Evolutionary conservation across 208 protist genomes (phyloP).

Genomic region (Acanthamoeba divionensis): DNA sequence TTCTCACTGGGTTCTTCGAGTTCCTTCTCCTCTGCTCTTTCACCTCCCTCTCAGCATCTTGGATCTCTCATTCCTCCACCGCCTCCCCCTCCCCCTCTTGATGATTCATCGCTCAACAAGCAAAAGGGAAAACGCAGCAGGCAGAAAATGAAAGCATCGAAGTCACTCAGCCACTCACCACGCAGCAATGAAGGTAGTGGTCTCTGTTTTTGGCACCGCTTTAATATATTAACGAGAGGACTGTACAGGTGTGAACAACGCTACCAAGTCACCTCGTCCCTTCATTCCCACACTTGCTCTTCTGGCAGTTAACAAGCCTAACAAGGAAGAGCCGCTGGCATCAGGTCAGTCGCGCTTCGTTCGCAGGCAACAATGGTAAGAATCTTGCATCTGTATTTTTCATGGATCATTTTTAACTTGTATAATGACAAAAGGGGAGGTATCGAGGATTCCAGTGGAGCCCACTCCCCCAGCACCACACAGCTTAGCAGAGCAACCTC

Average conservation of each 20-base stretch:
- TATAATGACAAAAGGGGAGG: no score
- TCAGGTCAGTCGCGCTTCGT: constrained; percentile 7
- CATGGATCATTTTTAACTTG: no score
- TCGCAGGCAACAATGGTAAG: neutral
- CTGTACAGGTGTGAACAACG: neutral
- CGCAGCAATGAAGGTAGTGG: no score
- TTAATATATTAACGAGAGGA: no score
- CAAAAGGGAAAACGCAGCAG: neutral
- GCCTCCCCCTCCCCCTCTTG: neutral
- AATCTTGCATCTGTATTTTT: no score
- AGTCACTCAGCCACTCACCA: neutral
- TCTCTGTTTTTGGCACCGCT: no score
- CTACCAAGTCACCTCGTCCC: neutral
- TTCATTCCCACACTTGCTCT: constrained; percentile 7
- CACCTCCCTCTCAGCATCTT: no score
- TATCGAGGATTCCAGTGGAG: no score
- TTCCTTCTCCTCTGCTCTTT: no score
- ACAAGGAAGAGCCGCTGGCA: neutral
- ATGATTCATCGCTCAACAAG: neutral
- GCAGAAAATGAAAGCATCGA: neutral
- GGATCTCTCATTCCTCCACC: neutral
- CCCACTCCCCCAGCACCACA: no score
- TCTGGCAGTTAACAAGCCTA: neutral
- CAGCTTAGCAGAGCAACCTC: neutral
- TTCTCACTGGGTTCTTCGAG: no score